Percentiles rank a stretch among this genome's conserved stretches.
Conservation (phyloP, 495 filamentous ascomycete genomes). For the Podospora pseudoanserina region DNA sequence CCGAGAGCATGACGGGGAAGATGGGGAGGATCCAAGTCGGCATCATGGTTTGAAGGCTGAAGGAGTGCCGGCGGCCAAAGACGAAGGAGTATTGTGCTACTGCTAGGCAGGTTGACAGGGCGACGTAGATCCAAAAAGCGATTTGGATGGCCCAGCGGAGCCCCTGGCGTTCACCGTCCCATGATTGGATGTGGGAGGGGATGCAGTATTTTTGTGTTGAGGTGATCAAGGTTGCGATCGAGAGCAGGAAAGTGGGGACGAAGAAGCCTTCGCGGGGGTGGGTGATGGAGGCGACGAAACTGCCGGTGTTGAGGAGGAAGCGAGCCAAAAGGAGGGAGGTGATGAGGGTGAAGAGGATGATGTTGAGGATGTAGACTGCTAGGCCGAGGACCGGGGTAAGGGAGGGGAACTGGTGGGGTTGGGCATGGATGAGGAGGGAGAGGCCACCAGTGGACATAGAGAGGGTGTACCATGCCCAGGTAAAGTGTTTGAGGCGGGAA, state of each 20-base stretch:
- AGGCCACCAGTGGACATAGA: constrained; percentile 68
- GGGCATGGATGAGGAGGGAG: constrained; percentile 55
- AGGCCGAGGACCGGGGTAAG: constrained; percentile 55
- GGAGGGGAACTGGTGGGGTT: constrained; percentile 58
- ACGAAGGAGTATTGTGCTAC: constrained; percentile 51
- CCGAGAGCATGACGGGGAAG: constrained; percentile 54
- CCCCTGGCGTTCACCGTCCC: constrained; percentile 30
- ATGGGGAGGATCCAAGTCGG: constrained; percentile 58
- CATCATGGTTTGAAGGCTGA: constrained; percentile 44
- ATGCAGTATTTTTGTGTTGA: constrained; percentile 58
- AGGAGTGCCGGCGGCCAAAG: constrained; percentile 39
- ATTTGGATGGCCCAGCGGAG: constrained; percentile 39
- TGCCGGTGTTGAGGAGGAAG: constrained; percentile 53
- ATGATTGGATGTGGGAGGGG: constrained; percentile 30
- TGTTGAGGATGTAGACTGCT: constrained; percentile 59
- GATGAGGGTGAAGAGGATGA: constrained; percentile 55
- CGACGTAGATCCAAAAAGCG: constrained; percentile 53
- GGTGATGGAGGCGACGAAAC: constrained; percentile 51
- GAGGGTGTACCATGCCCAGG: constrained; percentile 69
- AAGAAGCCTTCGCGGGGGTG: constrained; percentile 66
- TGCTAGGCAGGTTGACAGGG: constrained; percentile 41
- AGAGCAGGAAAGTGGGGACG: constrained; percentile 64
- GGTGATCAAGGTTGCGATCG: constrained; percentile 59
- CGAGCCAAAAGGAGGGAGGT: constrained; percentile 51
- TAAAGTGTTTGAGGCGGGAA: constrained; percentile 59